phyloP scores from a whole-genome alignment of 495 filamentous ascomycete species.

The Neurospora sp. region DNA sequence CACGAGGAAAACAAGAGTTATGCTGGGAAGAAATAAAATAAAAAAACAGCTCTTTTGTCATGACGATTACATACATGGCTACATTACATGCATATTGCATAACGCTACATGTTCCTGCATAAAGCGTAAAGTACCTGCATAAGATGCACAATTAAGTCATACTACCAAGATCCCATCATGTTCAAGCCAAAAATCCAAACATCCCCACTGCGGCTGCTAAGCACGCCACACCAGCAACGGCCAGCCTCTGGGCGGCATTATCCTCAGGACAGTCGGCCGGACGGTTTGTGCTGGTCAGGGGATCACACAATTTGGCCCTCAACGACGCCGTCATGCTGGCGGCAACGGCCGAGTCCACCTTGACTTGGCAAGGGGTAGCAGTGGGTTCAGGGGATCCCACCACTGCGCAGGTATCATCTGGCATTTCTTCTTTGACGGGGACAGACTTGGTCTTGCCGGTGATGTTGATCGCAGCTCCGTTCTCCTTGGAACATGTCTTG shows the following conservation, averaged over 20 bases:
- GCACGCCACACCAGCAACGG: neutral
- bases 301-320: neutral
- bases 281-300: neutral
- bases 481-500: neutral
- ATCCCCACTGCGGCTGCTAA: neutral
- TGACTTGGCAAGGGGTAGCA: slow-evolving; percentile 3
- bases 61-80: neutral
- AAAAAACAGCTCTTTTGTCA: neutral
- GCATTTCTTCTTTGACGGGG: neutral
- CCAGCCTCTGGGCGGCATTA: neutral
- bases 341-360: slow-evolving; percentile 1
- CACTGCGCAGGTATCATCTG: neutral
- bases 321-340: slow-evolving; percentile 5
- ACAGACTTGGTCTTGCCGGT: neutral
- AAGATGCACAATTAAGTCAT: neutral
- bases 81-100: neutral
- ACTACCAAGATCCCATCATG: neutral
- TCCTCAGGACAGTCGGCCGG: neutral
- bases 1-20: neutral
- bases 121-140: neutral
- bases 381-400: neutral
- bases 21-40: neutral
- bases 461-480: neutral
- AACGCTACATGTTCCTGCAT: neutral
- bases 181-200: neutral